Evolutionary conservation across 768 basidiomycete genomes (phyloP).

Genomic region (Mycena belliarum): DNA sequence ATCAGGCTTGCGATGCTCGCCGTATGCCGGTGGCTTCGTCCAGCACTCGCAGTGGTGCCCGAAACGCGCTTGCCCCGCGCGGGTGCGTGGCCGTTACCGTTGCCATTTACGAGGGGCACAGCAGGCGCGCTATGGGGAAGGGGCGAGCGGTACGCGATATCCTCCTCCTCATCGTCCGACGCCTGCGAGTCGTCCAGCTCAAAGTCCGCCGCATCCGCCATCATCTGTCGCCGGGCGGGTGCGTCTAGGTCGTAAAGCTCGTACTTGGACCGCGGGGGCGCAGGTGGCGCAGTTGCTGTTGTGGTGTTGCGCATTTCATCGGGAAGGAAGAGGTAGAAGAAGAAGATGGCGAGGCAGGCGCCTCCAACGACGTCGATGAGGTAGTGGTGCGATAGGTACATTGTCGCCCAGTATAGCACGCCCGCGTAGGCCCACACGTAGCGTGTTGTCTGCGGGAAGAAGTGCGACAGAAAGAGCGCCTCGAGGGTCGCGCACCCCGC

Average conservation of each 20-base stretch:
- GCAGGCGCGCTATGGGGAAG: constrained; percentile 39
- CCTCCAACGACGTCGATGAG: constrained; percentile 97
- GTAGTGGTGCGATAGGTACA: constrained; percentile 99
- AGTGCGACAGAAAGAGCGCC: constrained; percentile 91
- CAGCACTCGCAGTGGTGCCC: too few relatives aligned
- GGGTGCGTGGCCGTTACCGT: constrained; percentile 15
- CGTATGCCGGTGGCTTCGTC: constrained; percentile 68
- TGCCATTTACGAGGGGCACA: constrained; percentile 20
- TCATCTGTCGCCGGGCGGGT: constrained; percentile 35
- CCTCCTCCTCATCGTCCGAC: constrained; percentile 68
- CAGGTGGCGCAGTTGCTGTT: constrained; percentile 52
- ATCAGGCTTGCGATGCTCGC: constrained; percentile 85
- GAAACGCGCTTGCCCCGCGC: constrained; percentile 23
- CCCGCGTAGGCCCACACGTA: constrained; percentile 84
- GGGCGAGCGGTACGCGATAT: constrained; percentile 73
- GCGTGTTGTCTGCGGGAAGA: constrained; percentile 75
- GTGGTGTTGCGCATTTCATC: constrained; percentile 66
- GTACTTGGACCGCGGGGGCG: constrained; percentile 59
- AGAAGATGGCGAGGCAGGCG: constrained; percentile 82
- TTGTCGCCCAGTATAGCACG: constrained; percentile 94
- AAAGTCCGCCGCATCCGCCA: constrained; percentile 52
- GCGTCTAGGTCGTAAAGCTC: constrained; percentile 77
- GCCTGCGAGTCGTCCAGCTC: constrained; percentile 53
- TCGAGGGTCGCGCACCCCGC: constrained; percentile 89
- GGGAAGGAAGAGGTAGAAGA: constrained; percentile 89